Conservation (phyloP, 2,329 filamentous ascomycete species). For the Diaporthe ilicicola region DNA sequence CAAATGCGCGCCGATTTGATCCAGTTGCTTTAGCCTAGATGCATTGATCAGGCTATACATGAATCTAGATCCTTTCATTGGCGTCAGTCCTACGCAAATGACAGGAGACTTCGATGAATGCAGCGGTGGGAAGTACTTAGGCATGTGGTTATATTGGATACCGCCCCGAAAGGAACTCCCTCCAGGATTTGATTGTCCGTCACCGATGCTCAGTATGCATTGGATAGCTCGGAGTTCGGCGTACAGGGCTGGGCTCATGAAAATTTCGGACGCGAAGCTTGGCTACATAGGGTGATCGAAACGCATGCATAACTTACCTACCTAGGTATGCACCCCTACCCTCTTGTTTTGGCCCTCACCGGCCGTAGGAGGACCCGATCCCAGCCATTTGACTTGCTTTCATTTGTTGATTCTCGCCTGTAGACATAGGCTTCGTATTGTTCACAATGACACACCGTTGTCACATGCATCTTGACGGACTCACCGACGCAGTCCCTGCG, state of each 20-base stretch:
- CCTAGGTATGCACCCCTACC: neutral
- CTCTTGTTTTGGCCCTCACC: neutral
- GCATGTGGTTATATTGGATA: neutral
- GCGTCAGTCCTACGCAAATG: neutral
- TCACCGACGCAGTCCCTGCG: neutral
- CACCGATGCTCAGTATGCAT: neutral
- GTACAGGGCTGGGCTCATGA: neutral
- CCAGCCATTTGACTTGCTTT: neutral
- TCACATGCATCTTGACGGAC: neutral
- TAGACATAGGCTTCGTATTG: neutral
- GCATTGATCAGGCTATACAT: neutral
- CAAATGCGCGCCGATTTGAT: too few species aligned
- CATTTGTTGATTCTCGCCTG: neutral
- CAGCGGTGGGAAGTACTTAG: neutral
- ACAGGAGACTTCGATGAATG: neutral
- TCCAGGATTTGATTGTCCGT: neutral
- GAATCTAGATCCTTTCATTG: neutral
- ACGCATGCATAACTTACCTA: too few species aligned
- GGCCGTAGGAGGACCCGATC: neutral
- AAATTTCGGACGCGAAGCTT: neutral
- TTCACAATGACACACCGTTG: neutral
- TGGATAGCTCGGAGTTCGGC: neutral
- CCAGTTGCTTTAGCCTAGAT: constrained; percentile 4
- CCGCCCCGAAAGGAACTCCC: too few species aligned
- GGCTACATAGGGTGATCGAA: neutral